A percentile compares a stretch with the other conserved stretches of the same genome.
Evolutionary conservation across 176 grass and related monocot species (phyloP).

Genomic region (Oryza nivara): DNA sequence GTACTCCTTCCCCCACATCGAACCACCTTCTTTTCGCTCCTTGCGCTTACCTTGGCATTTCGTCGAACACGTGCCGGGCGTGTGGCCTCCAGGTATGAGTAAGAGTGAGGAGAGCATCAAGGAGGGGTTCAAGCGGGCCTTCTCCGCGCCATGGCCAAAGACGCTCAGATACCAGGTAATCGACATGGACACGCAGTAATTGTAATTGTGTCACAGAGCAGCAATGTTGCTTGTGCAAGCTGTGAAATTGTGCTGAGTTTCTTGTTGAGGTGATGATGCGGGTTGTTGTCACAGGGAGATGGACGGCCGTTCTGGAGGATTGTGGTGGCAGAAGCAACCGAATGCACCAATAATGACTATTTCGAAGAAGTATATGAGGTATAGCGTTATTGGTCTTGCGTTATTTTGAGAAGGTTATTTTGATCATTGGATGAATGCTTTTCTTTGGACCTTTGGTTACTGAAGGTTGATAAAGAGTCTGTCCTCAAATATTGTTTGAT

Average conservation of each 20-base stretch:
- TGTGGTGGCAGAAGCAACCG: slow-evolving; percentile 74
- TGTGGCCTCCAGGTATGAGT: slow-evolving; percentile 50
- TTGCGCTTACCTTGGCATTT: slow-evolving; percentile 1
- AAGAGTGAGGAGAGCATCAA: slow-evolving; percentile 54
- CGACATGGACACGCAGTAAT: not conserved
- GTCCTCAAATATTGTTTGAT: not conserved
- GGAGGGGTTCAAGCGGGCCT: slow-evolving; percentile 83
- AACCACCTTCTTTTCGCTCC: not conserved
- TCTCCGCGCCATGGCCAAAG: slow-evolving; percentile 79
- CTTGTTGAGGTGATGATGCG: not conserved
- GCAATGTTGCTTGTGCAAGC: not conserved
- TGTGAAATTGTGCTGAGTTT: not conserved
- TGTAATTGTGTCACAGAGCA: not conserved
- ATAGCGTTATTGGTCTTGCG: not conserved
- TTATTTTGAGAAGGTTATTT: not conserved
- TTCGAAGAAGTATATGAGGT: slow-evolving; percentile 97
- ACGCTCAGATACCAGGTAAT: slow-evolving; percentile 86
- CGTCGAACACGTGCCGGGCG: not conserved
- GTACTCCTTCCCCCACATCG: not conserved
- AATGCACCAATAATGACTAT: slow-evolving; percentile 61
- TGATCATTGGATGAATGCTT: not conserved
- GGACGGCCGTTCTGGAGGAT: slow-evolving; percentile 84
- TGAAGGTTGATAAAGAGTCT: not conserved
- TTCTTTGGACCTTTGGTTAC: not conserved
- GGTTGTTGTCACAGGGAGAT: slow-evolving; percentile 57